Evolutionary conservation across 768 basidiomycete species (phyloP).

Genomic region (Flagelloscypha sp.): DNA sequence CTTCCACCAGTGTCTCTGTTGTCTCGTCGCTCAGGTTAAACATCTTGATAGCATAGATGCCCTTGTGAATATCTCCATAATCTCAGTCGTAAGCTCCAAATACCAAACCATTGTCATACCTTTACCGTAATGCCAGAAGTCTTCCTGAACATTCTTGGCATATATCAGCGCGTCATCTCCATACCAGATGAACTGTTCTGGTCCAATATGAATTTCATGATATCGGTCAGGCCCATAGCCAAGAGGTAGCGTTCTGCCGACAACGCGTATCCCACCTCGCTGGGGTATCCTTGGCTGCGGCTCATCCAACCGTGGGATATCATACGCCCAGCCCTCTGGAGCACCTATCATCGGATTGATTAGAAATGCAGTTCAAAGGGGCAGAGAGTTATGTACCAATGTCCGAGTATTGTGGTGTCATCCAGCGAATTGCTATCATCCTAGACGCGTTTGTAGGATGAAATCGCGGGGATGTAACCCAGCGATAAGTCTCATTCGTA

Average conservation of each 20-base stretch:
- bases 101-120: slow-evolving; percentile 26
- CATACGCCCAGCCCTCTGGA: slow-evolving; percentile 67
- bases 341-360: too few species aligned
- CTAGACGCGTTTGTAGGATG: slow-evolving; percentile 56
- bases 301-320: slow-evolving; percentile 37
- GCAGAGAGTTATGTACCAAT: slow-evolving; percentile 63
- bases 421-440: slow-evolving; percentile 67
- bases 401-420: too few species aligned
- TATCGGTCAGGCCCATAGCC: slow-evolving; percentile 59
- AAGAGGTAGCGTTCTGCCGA: slow-evolving; percentile 47
- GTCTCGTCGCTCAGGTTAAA: slow-evolving; percentile 49
- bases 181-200: slow-evolving; percentile 62
- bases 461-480: slow-evolving; percentile 62
- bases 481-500: slow-evolving; percentile 71
- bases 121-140: slow-evolving; percentile 52
- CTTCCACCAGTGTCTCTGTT: slow-evolving; percentile 44
- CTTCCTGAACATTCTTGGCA: slow-evolving; percentile 55
- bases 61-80: slow-evolving; percentile 51
- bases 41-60: slow-evolving; percentile 67
- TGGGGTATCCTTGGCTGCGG: slow-evolving; percentile 20
- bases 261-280: slow-evolving; percentile 43
- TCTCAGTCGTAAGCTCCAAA: neutral
- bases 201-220: slow-evolving; percentile 63
- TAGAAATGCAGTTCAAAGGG: too few species aligned
- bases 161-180: slow-evolving; percentile 53